Percentiles rank a stretch among this genome's conserved stretches.
These are phyloP conservation scores for Solanum medicagineum DNA, from an alignment of 257 asterid genomes.

Conservation along the genomic window DNA sequence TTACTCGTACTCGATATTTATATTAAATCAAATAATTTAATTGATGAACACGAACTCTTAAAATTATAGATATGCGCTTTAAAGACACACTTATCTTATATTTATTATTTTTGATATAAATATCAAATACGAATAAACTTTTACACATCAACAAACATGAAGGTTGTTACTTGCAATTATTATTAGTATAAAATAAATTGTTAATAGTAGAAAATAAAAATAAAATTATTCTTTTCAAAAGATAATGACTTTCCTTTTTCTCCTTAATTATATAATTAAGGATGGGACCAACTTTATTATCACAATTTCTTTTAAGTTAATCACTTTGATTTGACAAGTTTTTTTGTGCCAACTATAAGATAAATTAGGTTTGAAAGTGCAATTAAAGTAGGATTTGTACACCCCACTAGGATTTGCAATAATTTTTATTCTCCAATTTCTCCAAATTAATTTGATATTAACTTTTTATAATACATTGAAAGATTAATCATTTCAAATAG, in stretches of 20 bases:
- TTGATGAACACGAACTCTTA: not conserved
- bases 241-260: not conserved
- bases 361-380: not conserved
- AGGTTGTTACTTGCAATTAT: not conserved
- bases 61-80: not conserved
- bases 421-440: not conserved
- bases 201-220: not conserved
- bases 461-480: not conserved
- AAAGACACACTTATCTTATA: not conserved
- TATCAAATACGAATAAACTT: not conserved
- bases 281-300: not conserved
- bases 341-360: not conserved
- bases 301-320: not conserved
- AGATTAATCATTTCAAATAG: not conserved
- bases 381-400: conserved; percentile 1
- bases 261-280: not conserved
- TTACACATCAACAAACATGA: not conserved
- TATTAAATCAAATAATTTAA: not conserved
- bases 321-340: conserved; percentile 1
- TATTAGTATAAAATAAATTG: not conserved
- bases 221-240: not conserved
- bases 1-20: not conserved
- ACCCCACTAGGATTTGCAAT: conserved; percentile 18
- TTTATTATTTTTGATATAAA: not conserved
- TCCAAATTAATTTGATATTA: not conserved